Conservation (phyloP, 164 flowering plant species). For the Macadamia integrifolia region DNA sequence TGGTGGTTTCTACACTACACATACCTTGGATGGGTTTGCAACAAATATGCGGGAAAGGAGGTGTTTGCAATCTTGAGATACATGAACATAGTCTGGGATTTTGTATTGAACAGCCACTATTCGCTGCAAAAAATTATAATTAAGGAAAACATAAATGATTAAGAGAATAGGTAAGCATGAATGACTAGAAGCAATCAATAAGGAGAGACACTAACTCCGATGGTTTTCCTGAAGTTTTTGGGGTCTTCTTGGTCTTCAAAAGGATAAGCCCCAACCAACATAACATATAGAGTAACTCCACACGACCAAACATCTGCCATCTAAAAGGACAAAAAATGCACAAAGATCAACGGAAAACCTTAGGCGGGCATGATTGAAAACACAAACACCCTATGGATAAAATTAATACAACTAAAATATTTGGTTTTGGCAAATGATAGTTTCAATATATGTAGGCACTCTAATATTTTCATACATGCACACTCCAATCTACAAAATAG, state of each 20-base stretch:
- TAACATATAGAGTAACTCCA: constrained; percentile 71
- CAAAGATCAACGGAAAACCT: too few species aligned
- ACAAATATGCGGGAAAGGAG: constrained; percentile 74
- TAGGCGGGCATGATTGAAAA: background rate
- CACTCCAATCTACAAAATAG: background rate
- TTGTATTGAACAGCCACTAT: constrained; percentile 79
- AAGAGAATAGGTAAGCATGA: background rate
- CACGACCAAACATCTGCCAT: constrained; percentile 76
- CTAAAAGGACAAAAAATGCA: constrained; percentile 17
- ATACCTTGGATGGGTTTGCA: constrained; percentile 60
- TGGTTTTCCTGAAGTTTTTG: constrained; percentile 67
- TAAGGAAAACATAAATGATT: background rate
- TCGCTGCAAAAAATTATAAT: constrained; percentile 42
- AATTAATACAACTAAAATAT: too few species aligned
- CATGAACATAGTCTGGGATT: constrained; percentile 77
- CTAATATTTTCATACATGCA: too few species aligned
- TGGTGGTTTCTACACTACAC: constrained; percentile 1
- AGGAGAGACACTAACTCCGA: constrained; percentile 33
- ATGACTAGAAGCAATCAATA: background rate
- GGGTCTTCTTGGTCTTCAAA: constrained; percentile 78
- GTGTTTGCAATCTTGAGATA: constrained; percentile 77
- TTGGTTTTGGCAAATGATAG: too few species aligned
- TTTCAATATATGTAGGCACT: too few species aligned
- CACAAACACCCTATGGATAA: too few species aligned
- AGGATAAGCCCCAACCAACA: constrained; percentile 70